phyloP scores from a whole-genome alignment of 495 filamentous ascomycete species.

The Xylaria venustula region DNA sequence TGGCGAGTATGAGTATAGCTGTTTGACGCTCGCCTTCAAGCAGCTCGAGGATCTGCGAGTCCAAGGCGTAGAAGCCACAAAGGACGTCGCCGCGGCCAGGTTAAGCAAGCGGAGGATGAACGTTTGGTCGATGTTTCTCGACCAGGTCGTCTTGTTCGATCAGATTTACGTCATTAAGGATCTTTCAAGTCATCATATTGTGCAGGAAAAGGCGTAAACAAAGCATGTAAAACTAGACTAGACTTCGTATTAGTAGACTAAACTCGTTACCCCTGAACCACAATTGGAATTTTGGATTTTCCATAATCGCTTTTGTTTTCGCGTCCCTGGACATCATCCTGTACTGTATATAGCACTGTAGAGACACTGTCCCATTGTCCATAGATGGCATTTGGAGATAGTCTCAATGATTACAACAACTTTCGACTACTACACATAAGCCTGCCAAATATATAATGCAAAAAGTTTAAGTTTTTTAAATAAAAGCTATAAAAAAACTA shows the following conservation, averaged over 20 bases:
- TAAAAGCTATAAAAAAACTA: no score
- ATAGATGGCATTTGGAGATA: no score
- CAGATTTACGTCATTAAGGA: conserved; percentile 39
- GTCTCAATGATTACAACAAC: no score
- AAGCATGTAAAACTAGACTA: background rate
- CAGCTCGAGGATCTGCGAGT: conserved; percentile 33
- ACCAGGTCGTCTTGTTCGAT: conserved; percentile 41
- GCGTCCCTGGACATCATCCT: no score
- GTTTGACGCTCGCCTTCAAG: conserved; percentile 14
- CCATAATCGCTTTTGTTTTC: no score
- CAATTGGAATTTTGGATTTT: background rate
- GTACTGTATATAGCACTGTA: no score
- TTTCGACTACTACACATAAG: no score
- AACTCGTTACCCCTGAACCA: background rate
- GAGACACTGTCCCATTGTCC: no score
- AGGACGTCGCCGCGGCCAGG: conserved; percentile 6
- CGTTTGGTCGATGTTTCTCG: conserved; percentile 29
- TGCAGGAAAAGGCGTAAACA: conserved; percentile 4
- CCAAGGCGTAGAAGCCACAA: background rate
- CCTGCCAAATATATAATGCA: no score
- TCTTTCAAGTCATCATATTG: conserved; percentile 19
- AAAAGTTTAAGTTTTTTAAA: no score
- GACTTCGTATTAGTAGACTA: background rate
- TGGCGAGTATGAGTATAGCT: conserved; percentile 12
- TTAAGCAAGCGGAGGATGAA: conserved; percentile 12